Percentiles rank a stretch among this genome's conserved stretches.
These are phyloP conservation scores for Ustilago esculenta DNA, from an alignment of 1,284 basidiomycete genomes.

Conservation along the genomic window DNA sequence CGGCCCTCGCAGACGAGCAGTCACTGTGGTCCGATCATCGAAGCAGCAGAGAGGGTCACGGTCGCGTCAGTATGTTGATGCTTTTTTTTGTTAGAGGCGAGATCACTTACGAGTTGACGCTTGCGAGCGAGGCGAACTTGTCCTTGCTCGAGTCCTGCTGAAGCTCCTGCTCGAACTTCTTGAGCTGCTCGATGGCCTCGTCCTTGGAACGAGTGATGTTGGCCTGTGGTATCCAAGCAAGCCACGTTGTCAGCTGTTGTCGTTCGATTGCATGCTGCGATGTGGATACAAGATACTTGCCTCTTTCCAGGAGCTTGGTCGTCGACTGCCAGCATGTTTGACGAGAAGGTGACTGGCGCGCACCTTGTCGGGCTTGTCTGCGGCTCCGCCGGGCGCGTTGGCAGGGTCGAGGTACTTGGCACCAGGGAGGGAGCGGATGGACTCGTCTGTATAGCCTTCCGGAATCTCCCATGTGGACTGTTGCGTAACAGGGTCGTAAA, in stretches of 20 bases:
- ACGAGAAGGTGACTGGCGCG: conserved; percentile 93
- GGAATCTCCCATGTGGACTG: conserved; percentile 87
- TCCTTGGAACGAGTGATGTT: conserved; percentile 89
- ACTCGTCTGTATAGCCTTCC: conserved; percentile 71
- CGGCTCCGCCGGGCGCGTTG: conserved; percentile 41
- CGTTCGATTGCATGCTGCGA: too few species aligned
- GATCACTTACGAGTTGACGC: conserved; percentile 48
- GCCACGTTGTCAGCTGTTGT: too few species aligned
- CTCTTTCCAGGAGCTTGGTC: conserved; percentile 73
- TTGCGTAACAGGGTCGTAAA: conserved; percentile 79
- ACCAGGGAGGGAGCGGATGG: conserved; percentile 59
- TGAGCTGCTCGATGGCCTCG: conserved; percentile 83
- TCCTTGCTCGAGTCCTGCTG: conserved; percentile 51
- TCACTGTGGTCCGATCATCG: too few species aligned
- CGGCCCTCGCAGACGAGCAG: conserved; percentile 63
- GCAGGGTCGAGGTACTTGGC: conserved; percentile 52
- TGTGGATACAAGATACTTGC: conserved; percentile 14
- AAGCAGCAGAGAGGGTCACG: too few species aligned
- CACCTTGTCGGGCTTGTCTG: conserved; percentile 72
- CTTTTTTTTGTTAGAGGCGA: not conserved
- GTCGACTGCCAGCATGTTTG: conserved; percentile 86
- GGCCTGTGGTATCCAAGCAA: conserved; percentile 70
- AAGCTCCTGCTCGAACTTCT: conserved; percentile 48
- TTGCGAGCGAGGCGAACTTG: conserved; percentile 59
- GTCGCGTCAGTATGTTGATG: too few species aligned